phyloP scores from a whole-genome alignment of 768 basidiomycete genomes.

The Serendipita indica region DNA sequence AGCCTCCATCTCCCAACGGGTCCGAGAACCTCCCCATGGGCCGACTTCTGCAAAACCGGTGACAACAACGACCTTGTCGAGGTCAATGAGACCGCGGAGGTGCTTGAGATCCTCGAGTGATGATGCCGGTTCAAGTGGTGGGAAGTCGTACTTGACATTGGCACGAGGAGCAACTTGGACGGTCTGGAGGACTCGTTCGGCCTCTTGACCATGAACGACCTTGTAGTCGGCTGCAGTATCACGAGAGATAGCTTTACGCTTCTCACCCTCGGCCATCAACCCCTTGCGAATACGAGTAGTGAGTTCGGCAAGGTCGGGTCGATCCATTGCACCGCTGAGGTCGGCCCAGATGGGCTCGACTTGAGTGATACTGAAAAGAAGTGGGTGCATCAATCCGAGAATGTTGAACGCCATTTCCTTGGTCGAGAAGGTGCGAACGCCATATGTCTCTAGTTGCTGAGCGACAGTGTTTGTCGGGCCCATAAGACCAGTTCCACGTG shows the following conservation, averaged over 20 bases:
- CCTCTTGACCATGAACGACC: constrained; percentile 73
- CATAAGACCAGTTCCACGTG: constrained; percentile 96
- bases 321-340: constrained; percentile 96
- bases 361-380: constrained; percentile 97
- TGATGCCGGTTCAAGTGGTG: constrained; percentile 57
- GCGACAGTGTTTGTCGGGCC: constrained; percentile 87
- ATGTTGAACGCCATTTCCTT: constrained; percentile 99
- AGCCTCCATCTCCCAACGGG: constrained; percentile 99
- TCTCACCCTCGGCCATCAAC: constrained; percentile 74
- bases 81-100: constrained; percentile 77
- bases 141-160: constrained; percentile 96
- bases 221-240: constrained; percentile 97
- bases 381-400: constrained; percentile 96
- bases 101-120: constrained; percentile 58
- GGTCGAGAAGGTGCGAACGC: constrained; percentile 95
- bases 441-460: constrained; percentile 80
- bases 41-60: constrained; percentile 97
- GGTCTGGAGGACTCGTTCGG: constrained; percentile 83
- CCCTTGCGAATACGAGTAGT: constrained; percentile 71
- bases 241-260: constrained; percentile 82
- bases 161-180: constrained; percentile 90
- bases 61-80: constrained; percentile 91
- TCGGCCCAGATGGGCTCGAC: constrained; percentile 99
- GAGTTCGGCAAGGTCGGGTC: constrained; percentile 86
- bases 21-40: constrained; percentile 95